Conservation (phyloP, 2,329 filamentous ascomycete species). For the Colletotrichum karsti region DNA sequence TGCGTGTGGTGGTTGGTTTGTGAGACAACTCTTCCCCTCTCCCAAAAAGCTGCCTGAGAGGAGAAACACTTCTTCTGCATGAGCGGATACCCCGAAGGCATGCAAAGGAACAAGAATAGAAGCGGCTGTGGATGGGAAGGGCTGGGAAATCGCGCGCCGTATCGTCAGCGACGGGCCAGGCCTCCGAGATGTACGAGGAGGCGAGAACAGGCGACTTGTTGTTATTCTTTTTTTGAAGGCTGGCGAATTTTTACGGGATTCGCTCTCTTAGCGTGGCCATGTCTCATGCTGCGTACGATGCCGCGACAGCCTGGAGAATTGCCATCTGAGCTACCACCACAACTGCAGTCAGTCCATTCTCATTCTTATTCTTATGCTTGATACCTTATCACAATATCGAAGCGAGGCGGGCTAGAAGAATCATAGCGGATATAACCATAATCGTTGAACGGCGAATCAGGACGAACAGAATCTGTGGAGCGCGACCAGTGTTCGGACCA, state of each 20-base stretch:
- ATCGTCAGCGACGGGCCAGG: background rate
- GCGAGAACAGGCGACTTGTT: background rate
- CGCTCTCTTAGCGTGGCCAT: too few species aligned
- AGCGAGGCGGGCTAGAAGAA: background rate
- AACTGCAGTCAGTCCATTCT: too few species aligned
- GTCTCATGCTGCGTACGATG: too few species aligned
- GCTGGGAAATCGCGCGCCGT: background rate
- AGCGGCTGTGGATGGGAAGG: too few species aligned
- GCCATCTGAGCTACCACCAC: too few species aligned
- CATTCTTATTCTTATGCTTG: too few species aligned
- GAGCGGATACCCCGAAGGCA: background rate
- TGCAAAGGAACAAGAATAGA: slow-evolving; percentile 9
- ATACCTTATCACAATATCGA: background rate
- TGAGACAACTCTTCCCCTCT: background rate
- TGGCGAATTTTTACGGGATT: too few species aligned
- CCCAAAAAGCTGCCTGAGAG: background rate
- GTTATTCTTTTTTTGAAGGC: too few species aligned
- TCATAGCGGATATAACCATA: too few species aligned
- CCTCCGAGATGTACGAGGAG: background rate
- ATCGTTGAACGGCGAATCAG: background rate
- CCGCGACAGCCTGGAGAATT: too few species aligned
- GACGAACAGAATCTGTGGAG: background rate
- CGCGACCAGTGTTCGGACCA: background rate
- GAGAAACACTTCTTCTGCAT: background rate
- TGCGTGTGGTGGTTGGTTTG: background rate